Percentiles rank a stretch among this genome's conserved stretches.
These are phyloP conservation scores for Diaporthe caulivora DNA, from an alignment of 2,329 filamentous ascomycete genomes.

Conservation along the genomic window DNA sequence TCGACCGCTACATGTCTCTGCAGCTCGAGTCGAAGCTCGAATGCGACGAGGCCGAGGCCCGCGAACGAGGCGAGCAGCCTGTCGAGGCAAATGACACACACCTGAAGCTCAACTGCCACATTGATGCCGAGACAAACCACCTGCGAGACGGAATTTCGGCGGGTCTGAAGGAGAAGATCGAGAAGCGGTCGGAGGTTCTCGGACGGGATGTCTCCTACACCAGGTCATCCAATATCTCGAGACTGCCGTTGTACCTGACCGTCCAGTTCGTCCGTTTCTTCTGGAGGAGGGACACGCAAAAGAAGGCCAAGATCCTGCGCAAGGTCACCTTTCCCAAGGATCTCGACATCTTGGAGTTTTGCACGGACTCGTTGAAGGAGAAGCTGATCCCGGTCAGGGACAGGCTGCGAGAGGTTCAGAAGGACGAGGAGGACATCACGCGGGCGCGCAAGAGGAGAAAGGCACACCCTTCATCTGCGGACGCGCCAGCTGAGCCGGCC, in stretches of 20 bases:
- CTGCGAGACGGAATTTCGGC: slow-evolving; percentile 88
- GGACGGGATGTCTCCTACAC: slow-evolving; percentile 87
- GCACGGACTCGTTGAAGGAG: slow-evolving; percentile 87
- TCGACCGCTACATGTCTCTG: slow-evolving; percentile 92
- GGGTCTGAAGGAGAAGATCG: slow-evolving; percentile 86
- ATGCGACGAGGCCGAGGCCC: slow-evolving; percentile 85
- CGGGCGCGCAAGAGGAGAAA: slow-evolving; percentile 93
- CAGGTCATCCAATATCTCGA: slow-evolving; percentile 89
- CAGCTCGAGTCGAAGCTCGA: slow-evolving; percentile 82
- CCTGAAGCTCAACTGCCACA: slow-evolving; percentile 96
- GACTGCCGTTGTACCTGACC: slow-evolving; percentile 93
- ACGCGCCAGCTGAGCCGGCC: slow-evolving; percentile 24
- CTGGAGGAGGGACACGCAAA: slow-evolving; percentile 95
- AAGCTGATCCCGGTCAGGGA: slow-evolving; percentile 92
- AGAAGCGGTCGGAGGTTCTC: slow-evolving; percentile 86
- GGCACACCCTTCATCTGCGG: slow-evolving; percentile 57
- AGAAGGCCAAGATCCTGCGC: slow-evolving; percentile 99
- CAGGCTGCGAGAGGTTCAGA: slow-evolving; percentile 93
- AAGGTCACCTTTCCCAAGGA: slow-evolving; percentile 97
- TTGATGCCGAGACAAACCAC: slow-evolving; percentile 88
- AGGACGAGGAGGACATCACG: slow-evolving; percentile 94
- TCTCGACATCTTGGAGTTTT: slow-evolving; percentile 94
- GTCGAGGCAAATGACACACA: slow-evolving; percentile 80
- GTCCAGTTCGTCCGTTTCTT: slow-evolving; percentile 99
- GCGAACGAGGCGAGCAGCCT: slow-evolving; percentile 79